Evolutionary conservation across 371 early-diverging fungal genomes (phyloP), one percentile per base, ranked within the genome.

Genomic region (Choanephora cucurbitarum): DNA sequence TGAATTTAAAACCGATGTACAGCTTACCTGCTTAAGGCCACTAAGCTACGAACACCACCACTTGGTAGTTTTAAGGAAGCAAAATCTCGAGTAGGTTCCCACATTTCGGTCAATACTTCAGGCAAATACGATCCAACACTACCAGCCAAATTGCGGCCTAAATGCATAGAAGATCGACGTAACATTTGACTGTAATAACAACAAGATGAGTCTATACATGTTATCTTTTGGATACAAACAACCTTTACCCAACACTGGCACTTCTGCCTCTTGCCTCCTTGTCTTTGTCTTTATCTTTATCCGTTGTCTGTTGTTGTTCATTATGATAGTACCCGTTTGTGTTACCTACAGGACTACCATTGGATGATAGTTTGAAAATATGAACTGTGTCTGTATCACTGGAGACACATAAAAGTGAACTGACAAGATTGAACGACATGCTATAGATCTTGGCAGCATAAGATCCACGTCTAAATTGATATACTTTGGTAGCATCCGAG

Each of bases 351-450:
- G 49, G 48, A 32, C 55, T 53, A 23, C 52, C 59, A 49, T 60
- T 60, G 11, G 64, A 49, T 13, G 66, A 67, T 8, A 97, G 61
- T 51, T 89, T 88, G 75, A 92, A 98, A n/a, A 98, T 90, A 62
- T 98, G 98, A n/a, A 98, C 92, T 0, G 98, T 98, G 48, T 97
- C 96, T 0, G 96, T 91, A 54, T 93, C 97, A 55, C 90, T 89
- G 1, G 95, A 92, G 3, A 95, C 96, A 64, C 91, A 84, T 15
- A 98, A 81, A 37, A 95, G 67, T 6, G 91, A 85, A 56, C 85
- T 86, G 18, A 86, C 82, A 3, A 89, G 70, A 58, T 94, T 94
- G 67, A 98, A 98, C 0, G 94, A 81, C 45, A 98, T 83, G 19
- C 92, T 95, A 62, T 87, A 91, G 55, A 98, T 97, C 43, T 87